A percentile compares a stretch with the other conserved stretches of the same genome.
phyloP scores from a whole-genome alignment of 208 protist species.

The Leishmania arabica region DNA sequence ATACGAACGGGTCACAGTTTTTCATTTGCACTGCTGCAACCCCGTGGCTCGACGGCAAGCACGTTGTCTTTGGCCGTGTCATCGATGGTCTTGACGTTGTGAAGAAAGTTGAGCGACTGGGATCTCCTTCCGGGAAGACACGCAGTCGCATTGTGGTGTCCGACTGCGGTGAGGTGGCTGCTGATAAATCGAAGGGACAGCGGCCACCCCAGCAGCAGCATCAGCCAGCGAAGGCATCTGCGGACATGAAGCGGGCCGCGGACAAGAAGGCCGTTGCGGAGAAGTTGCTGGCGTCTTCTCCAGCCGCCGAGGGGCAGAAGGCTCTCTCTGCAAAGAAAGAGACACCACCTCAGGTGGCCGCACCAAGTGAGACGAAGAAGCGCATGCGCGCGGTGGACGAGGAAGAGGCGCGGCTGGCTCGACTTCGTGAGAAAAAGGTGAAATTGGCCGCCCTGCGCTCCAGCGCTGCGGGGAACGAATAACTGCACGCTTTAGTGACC shows the following conservation, averaged over 20 bases:
- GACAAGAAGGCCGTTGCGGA: constrained; percentile 4
- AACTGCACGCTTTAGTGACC: constrained; percentile 14
- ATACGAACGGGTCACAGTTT: constrained; percentile 98
- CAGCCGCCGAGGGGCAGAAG: constrained; percentile 2
- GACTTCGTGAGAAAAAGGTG: constrained; percentile 73
- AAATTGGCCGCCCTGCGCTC: constrained; percentile 55
- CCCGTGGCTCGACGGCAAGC: constrained; percentile 93
- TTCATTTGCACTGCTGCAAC: constrained; percentile 92
- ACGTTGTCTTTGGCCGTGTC: constrained; percentile 97
- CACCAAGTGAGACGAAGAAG: constrained; percentile 28
- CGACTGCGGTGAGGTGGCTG: constrained; percentile 79
- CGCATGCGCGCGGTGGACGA: constrained; percentile 29
- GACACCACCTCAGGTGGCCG: neutral
- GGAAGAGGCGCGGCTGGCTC: constrained; percentile 44
- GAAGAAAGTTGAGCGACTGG: constrained; percentile 76
- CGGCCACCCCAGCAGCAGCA: neutral
- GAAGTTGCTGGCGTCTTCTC: neutral
- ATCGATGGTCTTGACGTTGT: constrained; percentile 86
- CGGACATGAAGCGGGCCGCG: neutral
- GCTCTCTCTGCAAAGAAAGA: constrained; percentile 6
- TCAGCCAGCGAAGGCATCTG: constrained; percentile 6
- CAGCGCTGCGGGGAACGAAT: constrained; percentile 30
- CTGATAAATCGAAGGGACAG: constrained; percentile 18
- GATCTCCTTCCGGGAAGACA: constrained; percentile 74
- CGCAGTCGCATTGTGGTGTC: constrained; percentile 62